Evolutionary conservation across 345 rosid species (phyloP).

Genomic region (Aurinia saxatilis): DNA sequence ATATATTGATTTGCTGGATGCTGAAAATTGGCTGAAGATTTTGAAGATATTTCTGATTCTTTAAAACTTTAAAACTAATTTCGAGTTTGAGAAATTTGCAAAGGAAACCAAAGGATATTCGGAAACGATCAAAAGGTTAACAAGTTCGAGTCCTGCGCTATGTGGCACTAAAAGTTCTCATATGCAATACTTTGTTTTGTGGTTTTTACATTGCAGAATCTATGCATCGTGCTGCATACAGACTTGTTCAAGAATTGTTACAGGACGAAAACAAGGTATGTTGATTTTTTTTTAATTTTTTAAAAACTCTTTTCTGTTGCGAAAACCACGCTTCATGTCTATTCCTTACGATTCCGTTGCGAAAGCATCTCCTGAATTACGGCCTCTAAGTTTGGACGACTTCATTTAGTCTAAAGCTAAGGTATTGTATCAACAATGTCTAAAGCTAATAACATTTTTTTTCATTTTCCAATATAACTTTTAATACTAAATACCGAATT

Average conservation of each 20-base stretch:
- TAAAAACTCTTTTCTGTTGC: background rate
- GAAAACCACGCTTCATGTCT: background rate
- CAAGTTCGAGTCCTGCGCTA: background rate
- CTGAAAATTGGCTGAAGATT: conserved; percentile 80
- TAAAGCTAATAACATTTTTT: background rate
- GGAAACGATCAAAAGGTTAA: conserved; percentile 97
- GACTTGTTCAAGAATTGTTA: conserved; percentile 92
- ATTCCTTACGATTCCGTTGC: conserved; percentile 35
- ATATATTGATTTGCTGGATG: conserved; percentile 93
- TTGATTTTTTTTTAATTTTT: background rate
- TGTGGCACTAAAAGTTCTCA: background rate
- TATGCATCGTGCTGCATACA: conserved; percentile 92
- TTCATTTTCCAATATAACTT: too few species aligned
- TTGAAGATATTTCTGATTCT: conserved; percentile 62
- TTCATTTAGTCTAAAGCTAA: conserved; percentile 76
- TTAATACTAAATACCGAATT: too few species aligned
- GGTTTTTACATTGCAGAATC: conserved; percentile 52
- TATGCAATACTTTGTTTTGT: background rate
- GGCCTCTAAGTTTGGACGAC: conserved; percentile 75
- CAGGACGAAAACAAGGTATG: conserved; percentile 70
- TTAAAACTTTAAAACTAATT: conserved; percentile 57
- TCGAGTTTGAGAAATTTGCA: conserved; percentile 66
- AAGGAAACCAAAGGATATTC: conserved; percentile 89
- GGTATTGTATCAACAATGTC: conserved; percentile 37
- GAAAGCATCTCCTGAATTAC: conserved; percentile 36